Percentiles rank a stretch among this genome's conserved stretches.
Evolutionary conservation across 768 basidiomycete species (phyloP).

Genomic region (Pulveroboletus ravenelii): DNA sequence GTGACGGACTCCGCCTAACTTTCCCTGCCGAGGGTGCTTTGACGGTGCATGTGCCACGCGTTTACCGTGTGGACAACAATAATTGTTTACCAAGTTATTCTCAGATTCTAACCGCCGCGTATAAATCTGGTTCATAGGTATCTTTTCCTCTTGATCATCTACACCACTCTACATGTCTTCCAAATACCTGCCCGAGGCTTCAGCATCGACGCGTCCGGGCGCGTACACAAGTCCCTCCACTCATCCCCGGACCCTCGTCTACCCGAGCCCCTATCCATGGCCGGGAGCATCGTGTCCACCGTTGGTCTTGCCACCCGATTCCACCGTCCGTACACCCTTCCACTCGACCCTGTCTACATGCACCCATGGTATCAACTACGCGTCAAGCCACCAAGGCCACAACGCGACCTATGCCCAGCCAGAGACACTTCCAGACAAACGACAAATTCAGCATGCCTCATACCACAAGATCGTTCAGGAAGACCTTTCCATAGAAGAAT

Average conservation of each 20-base stretch:
- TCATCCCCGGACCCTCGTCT: no score
- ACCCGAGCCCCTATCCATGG: background rate
- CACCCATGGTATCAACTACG: background rate
- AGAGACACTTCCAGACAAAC: background rate
- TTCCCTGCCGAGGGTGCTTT: conserved; percentile 1
- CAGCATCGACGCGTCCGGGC: background rate
- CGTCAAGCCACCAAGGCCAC: background rate
- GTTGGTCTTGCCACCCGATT: no score
- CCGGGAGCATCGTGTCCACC: background rate
- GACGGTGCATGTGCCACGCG: background rate
- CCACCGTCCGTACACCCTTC: background rate
- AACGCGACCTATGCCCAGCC: background rate
- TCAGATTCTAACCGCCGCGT: background rate
- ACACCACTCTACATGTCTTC: background rate
- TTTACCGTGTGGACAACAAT: background rate
- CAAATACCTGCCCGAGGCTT: background rate
- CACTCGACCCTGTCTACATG: background rate
- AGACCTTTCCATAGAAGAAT: background rate
- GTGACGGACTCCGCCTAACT: no score
- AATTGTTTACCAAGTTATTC: background rate
- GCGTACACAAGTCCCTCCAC: background rate
- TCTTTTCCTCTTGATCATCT: no score
- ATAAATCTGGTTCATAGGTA: background rate
- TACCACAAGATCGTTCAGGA: background rate
- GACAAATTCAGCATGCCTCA: background rate